These are phyloP conservation scores for Exophiala calicioides DNA, from an alignment of 2,329 filamentous ascomycete genomes.

Conservation along the genomic window DNA sequence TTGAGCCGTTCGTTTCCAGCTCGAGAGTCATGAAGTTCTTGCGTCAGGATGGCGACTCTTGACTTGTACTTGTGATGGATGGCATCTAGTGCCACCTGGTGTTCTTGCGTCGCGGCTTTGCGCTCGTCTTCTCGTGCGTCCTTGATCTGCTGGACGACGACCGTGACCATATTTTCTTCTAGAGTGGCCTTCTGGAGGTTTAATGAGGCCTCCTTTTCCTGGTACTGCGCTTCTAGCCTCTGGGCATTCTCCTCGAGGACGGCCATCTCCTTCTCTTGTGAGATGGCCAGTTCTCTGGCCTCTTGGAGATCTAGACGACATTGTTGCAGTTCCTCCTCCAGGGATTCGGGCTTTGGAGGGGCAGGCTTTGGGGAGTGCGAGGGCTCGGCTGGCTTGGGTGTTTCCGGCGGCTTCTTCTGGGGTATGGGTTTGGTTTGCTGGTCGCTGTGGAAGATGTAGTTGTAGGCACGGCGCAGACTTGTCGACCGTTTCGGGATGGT, in stretches of 20 bases:
- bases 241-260: conserved; percentile 29
- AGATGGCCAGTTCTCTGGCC: conserved; percentile 20
- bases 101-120: conserved; percentile 19
- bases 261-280: conserved; percentile 26
- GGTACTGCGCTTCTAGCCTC: conserved; percentile 33
- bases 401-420: conserved; percentile 10
- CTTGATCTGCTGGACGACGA: conserved; percentile 26
- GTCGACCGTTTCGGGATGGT: conserved; percentile 21
- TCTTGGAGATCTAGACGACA: conserved; percentile 25
- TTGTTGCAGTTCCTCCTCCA: conserved; percentile 25
- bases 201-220: conserved; percentile 24
- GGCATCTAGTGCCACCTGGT: conserved; percentile 17
- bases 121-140: conserved; percentile 27
- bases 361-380: too few species aligned
- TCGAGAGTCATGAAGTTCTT: conserved; percentile 23
- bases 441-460: conserved; percentile 25
- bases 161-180: conserved; percentile 28
- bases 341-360: conserved; percentile 7
- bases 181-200: conserved; percentile 21
- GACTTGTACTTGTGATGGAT: conserved; percentile 28
- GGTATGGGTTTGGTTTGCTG: conserved; percentile 2
- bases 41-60: conserved; percentile 25
- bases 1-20: conserved; percentile 19
- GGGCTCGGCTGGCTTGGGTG: conserved; percentile 7
- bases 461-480: conserved; percentile 25